Conservation (phyloP, 2,329 filamentous ascomycete genomes). For the Plenodomus biglobosus region DNA sequence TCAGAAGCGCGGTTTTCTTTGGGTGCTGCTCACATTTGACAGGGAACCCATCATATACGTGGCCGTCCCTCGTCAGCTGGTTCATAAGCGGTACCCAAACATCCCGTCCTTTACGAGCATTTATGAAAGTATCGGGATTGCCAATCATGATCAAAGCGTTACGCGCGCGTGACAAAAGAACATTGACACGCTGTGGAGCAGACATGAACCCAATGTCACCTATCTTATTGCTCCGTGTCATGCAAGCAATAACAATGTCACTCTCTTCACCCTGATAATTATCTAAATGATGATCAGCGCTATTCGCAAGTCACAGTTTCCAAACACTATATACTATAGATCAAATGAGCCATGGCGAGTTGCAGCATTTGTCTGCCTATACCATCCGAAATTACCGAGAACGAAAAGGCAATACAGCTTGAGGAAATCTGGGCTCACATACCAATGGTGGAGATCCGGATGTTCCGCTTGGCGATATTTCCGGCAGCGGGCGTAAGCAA, state of each 20-base stretch:
- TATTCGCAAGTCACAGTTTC: neutral
- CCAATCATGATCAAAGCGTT: slow-evolving; percentile 69
- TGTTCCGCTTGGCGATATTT: slow-evolving; percentile 53
- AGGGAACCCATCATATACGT: slow-evolving; percentile 47
- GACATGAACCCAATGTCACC: slow-evolving; percentile 72
- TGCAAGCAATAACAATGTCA: slow-evolving; percentile 68
- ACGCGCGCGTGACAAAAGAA: slow-evolving; percentile 67
- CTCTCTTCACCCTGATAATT: slow-evolving; percentile 80
- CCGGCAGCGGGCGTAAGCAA: slow-evolving; percentile 58
- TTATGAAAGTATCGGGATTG: slow-evolving; percentile 67
- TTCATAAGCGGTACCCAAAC: slow-evolving; percentile 63
- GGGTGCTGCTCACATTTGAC: slow-evolving; percentile 41
- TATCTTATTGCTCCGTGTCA: slow-evolving; percentile 65
- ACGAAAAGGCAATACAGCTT: too few relatives aligned
- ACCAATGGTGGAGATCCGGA: slow-evolving; percentile 72
- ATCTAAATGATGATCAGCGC: slow-evolving; percentile 49
- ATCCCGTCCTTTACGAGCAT: slow-evolving; percentile 58
- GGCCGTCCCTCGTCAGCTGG: slow-evolving; percentile 53
- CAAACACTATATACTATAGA: neutral
- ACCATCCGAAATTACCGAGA: neutral
- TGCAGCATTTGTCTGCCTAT: neutral
- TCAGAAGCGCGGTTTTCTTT: slow-evolving; percentile 50
- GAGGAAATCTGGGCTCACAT: slow-evolving; percentile 26
- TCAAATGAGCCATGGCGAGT: neutral
- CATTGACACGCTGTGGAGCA: slow-evolving; percentile 67